Evolutionary conservation across 306 rosid species (phyloP).

Genomic region (Fragaria nilgerrensis): DNA sequence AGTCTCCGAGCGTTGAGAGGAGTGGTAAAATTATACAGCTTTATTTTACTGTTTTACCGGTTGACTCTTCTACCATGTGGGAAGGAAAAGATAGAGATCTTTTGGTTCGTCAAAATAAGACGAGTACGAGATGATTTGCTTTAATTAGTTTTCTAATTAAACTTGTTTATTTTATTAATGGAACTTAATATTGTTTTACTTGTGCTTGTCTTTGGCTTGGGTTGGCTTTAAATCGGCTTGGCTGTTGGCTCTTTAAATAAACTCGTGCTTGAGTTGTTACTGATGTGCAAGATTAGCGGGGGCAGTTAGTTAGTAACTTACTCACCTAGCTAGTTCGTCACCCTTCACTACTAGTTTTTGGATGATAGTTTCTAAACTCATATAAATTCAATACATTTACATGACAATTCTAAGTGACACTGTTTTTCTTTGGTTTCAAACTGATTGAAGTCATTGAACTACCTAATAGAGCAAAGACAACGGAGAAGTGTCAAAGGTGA

Average conservation of each 20-base stretch:
- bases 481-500: no score
- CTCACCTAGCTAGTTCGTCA: no score
- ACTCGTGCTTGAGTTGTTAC: background rate
- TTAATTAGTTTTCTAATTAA: background rate
- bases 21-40: background rate
- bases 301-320: background rate
- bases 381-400: no score
- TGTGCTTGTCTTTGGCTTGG: background rate
- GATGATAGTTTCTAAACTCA: no score
- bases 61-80: conserved; percentile 23
- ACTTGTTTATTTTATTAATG: background rate
- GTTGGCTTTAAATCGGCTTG: background rate
- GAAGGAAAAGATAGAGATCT: background rate
- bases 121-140: background rate
- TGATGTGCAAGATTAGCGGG: background rate
- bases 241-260: background rate
- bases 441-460: no score
- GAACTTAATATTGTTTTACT: background rate
- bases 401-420: no score
- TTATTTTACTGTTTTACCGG: background rate
- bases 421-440: no score
- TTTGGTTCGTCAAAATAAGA: conserved; percentile 7
- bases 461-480: no score
- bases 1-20: background rate
- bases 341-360: no score